Percentiles rank a stretch among this genome's conserved stretches.
phyloP scores from a whole-genome alignment of 1,284 basidiomycete species.

The Fomes fomentarius region DNA sequence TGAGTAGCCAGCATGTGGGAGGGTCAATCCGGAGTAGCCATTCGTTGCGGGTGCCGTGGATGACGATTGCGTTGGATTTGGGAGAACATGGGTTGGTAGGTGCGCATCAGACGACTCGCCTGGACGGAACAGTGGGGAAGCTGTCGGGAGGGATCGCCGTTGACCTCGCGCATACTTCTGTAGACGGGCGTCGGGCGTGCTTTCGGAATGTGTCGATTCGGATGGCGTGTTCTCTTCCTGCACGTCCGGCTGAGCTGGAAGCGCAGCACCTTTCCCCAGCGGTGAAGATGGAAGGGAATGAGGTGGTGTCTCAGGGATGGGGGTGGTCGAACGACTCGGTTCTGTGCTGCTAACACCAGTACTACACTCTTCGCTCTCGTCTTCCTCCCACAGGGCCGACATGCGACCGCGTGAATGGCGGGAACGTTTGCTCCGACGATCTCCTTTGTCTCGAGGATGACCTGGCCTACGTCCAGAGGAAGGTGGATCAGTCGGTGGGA shows the following conservation, averaged over 20 bases:
- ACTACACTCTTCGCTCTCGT: constrained; percentile 38
- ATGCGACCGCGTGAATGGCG: constrained; percentile 34
- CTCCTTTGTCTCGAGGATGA: constrained; percentile 25
- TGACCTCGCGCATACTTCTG: constrained; percentile 31
- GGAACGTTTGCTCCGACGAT: constrained; percentile 26
- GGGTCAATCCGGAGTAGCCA: constrained; percentile 71
- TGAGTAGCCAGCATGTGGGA: constrained; percentile 60
- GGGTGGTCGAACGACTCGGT: constrained; percentile 32
- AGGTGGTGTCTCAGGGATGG: constrained; percentile 26
- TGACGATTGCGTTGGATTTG: constrained; percentile 30
- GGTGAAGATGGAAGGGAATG: constrained; percentile 18
- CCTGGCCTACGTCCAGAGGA: constrained; percentile 12
- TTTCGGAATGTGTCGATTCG: constrained; percentile 22
- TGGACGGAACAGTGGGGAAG: constrained; percentile 13
- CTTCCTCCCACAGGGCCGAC: constrained; percentile 49
- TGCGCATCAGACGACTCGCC: constrained; percentile 18
- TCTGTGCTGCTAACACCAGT: constrained; percentile 32
- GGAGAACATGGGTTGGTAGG: constrained; percentile 37
- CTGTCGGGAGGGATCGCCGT: constrained; percentile 19
- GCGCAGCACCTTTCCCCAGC: constrained; percentile 14
- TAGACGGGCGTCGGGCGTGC: constrained; percentile 29
- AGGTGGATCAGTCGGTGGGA: constrained; percentile 13
- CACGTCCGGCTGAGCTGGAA: constrained; percentile 12
- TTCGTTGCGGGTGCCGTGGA: constrained; percentile 17
- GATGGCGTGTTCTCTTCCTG: constrained; percentile 18